Evolutionary conservation across 116 monocot genomes (phyloP), one percentile per base, ranked within the genome.

Genomic region (Trichopus zeylanicus): DNA sequence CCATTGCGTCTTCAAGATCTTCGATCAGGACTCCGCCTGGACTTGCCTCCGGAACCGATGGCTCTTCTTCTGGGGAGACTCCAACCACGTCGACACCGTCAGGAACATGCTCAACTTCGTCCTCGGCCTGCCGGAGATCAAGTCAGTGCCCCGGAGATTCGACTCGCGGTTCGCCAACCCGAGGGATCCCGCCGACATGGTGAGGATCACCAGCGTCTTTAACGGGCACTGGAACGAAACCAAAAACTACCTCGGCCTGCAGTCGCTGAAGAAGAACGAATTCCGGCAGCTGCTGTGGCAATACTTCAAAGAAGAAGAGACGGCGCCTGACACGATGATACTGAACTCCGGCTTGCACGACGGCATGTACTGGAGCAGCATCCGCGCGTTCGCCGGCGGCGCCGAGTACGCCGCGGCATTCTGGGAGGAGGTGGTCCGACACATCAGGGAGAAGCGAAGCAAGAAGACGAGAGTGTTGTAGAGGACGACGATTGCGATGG

Each of bases 11-110:
- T 94, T 86, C 73, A 57, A 46, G 34, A 46, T 94, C 27, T 83
- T 78, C 83, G 29, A 54, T 5, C 46, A 55, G 25, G 61, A 74
- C 5, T 19, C 54, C 3, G 94, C 94, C 13, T 94, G 89, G 94
- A 32, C 54, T 42, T 83, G 86, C 71, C 80, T 94, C 19, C 22
- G 46, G 15, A 49, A 60, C 63, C 67, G 69, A 42, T 89, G 93
- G 94, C 62, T 94, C 63, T 89, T 89, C 76, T 94, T 94, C 53
- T 94, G 94, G 94, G 94, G 94, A 34, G 94, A 94, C 60, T 94
- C 94, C 27, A 94, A 94, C 53, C 94, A 94, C 57, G 94, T 89
- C 12, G 94, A 94, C 63, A 89, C 94, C 29, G 69, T 94, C 46
- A 67, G 94, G 37, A 94, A 94, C 57, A 32, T 94, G 21, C 78